phyloP scores from a whole-genome alignment of 495 filamentous ascomycete genomes.

The Tuber umbilicatum region DNA sequence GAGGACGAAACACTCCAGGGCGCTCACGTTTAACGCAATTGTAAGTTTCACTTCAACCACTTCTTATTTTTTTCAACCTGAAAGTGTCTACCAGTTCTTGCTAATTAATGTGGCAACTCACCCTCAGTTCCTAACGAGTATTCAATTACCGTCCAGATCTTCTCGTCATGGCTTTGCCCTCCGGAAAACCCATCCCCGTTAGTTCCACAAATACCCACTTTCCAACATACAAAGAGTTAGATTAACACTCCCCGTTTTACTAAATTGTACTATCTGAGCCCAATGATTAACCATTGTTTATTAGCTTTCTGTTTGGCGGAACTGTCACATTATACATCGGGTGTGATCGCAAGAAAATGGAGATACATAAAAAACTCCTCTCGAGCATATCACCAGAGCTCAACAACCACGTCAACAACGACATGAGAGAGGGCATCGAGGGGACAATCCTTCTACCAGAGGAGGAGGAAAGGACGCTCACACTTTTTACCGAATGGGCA shows the following conservation, averaged over 20 bases:
- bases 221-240: not conserved
- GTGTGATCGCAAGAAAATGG: not conserved
- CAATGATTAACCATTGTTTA: not conserved
- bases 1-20: too few species aligned
- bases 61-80: too few species aligned
- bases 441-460: not conserved
- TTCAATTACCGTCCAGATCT: not conserved
- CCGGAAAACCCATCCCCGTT: too few species aligned
- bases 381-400: not conserved
- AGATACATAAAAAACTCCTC: not conserved
- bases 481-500: too few species aligned
- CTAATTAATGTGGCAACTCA: too few species aligned
- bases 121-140: not conserved
- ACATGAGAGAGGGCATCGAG: not conserved
- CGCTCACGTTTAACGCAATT: too few species aligned
- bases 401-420: not conserved
- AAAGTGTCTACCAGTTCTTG: too few species aligned
- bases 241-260: not conserved
- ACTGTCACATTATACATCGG: not conserved
- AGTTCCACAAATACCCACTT: not conserved
- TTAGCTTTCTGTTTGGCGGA: too few species aligned
- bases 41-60: too few species aligned
- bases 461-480: not conserved
- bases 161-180: not conserved
- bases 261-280: not conserved